A percentile compares a stretch with the other conserved stretches of the same genome.
phyloP scores from a whole-genome alignment of 768 basidiomycete genomes.

The Tricholoma hemisulphureum region DNA sequence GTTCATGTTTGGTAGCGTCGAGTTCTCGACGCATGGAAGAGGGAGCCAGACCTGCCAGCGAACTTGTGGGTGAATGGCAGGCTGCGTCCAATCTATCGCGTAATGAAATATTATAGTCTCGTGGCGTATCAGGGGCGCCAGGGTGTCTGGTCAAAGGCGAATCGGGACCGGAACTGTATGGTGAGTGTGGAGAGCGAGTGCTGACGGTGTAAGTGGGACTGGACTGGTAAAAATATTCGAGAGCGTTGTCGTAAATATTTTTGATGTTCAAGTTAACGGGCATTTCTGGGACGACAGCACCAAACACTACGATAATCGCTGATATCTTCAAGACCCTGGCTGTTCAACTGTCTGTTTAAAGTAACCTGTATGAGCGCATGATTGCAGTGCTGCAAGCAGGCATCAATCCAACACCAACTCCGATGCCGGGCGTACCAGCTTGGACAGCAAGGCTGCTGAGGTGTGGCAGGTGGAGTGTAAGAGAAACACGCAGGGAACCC shows the following conservation, averaged over 20 bases:
- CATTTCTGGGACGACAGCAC: slow-evolving; percentile 39
- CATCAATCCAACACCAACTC: slow-evolving; percentile 13
- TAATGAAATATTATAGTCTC: slow-evolving; percentile 44
- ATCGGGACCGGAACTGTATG: slow-evolving; percentile 19
- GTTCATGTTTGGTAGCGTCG: slow-evolving; percentile 53
- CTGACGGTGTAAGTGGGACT: slow-evolving; percentile 33
- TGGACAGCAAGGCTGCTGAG: slow-evolving; percentile 12
- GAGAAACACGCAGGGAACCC: not conserved
- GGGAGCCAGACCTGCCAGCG: slow-evolving; percentile 39
- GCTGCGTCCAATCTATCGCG: slow-evolving; percentile 48
- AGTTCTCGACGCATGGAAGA: slow-evolving; percentile 55
- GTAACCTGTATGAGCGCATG: slow-evolving; percentile 14
- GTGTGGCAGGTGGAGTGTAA: not conserved
- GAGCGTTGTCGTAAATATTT: slow-evolving; percentile 50
- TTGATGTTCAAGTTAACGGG: slow-evolving; percentile 47
- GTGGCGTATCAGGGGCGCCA: slow-evolving; percentile 40
- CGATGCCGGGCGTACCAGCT: slow-evolving; percentile 9
- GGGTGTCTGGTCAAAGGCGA: slow-evolving; percentile 23
- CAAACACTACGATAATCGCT: slow-evolving; percentile 41
- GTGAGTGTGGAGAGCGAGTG: slow-evolving; percentile 23
- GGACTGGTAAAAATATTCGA: slow-evolving; percentile 57
- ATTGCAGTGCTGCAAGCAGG: slow-evolving; percentile 14
- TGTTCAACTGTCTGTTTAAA: slow-evolving; percentile 14
- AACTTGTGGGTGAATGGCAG: slow-evolving; percentile 43
- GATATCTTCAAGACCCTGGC: slow-evolving; percentile 17